phyloP scores from a whole-genome alignment of 176 grass and related monocot genomes.

The Oryza officinalis region DNA sequence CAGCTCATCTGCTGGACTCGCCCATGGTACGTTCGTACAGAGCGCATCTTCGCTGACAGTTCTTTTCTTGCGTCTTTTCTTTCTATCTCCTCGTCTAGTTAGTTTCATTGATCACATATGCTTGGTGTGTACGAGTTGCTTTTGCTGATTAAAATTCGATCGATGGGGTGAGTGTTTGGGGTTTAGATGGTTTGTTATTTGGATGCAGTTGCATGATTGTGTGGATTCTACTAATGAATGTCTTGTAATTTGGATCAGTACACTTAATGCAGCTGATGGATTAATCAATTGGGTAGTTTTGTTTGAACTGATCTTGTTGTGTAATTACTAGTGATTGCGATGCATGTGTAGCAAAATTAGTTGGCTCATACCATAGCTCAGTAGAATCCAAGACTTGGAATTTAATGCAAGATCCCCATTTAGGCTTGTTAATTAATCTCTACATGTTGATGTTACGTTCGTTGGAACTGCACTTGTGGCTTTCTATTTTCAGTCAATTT shows the following conservation, averaged over 20 bases:
- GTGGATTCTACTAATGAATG: not conserved
- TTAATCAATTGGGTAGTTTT: not conserved
- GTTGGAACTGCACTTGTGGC: not conserved
- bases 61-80: not conserved
- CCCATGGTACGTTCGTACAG: conserved; percentile 42
- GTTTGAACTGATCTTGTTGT: not conserved
- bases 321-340: not conserved
- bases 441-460: not conserved
- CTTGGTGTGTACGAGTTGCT: not conserved
- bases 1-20: conserved; percentile 28
- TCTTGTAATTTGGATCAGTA: not conserved
- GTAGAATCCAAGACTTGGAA: not conserved
- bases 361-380: not conserved
- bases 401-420: not conserved
- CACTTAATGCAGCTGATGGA: not conserved
- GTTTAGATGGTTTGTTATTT: not conserved
- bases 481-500: not conserved
- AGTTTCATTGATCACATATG: not conserved
- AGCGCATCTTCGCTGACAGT: conserved; percentile 10
- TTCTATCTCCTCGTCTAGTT: not conserved
- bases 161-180: not conserved
- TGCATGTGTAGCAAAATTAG: not conserved
- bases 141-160: not conserved
- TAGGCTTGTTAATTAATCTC: not conserved
- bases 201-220: not conserved